Conservation (phyloP, 148 eudicot genomes). For the Arctostaphylos glauca region DNA sequence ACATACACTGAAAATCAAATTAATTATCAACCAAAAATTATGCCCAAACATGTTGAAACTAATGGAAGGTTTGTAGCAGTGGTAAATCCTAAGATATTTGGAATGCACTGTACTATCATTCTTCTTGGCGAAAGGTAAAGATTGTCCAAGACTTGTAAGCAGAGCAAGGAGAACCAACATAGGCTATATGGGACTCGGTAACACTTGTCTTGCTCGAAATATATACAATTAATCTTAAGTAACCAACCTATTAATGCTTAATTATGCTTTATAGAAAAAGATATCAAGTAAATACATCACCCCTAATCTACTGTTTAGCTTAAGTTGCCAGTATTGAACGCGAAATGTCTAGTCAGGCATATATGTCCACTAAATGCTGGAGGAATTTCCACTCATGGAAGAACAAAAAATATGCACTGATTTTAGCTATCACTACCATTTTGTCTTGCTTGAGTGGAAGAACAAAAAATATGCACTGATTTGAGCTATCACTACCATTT, state of each 20-base stretch:
- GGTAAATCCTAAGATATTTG: neutral
- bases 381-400: slow-evolving; percentile 8
- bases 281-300: no score
- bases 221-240: neutral
- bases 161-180: no score
- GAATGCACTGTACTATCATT: neutral
- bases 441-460: no score
- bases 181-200: no score
- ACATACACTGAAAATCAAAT: no score
- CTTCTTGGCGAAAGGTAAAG: neutral
- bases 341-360: slow-evolving; percentile 11
- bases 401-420: neutral
- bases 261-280: neutral
- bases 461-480: no score
- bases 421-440: slow-evolving; percentile 11
- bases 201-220: neutral
- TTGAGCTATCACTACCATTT: no score
- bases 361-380: neutral
- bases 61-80: neutral
- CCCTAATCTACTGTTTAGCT: neutral
- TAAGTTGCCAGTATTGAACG: neutral
- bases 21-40: neutral
- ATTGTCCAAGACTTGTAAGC: no score
- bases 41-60: neutral
- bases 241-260: neutral